Percentiles rank a stretch among this genome's conserved stretches.
phyloP scores from a whole-genome alignment of 192 early-diverging fungal genomes.

The Geranomyces variabilis region DNA sequence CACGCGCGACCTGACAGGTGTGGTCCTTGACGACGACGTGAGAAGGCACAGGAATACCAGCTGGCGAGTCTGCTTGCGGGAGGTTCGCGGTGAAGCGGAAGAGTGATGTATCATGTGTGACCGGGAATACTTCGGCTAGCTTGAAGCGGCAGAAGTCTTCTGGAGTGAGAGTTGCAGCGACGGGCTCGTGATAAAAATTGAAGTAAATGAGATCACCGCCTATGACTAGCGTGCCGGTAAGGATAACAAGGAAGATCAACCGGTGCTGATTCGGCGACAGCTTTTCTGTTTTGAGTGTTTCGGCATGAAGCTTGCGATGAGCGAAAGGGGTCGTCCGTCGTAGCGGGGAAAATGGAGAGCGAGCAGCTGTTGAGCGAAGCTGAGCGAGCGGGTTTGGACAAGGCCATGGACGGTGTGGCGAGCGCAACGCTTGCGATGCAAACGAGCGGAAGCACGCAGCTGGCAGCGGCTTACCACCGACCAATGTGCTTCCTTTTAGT shows the following conservation, averaged over 20 bases:
- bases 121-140: constrained; percentile 40
- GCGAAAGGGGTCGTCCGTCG: no score
- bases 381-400: no score
- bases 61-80: constrained; percentile 12
- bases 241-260: constrained; percentile 14
- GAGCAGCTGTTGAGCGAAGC: no score
- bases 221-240: constrained; percentile 5
- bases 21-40: constrained; percentile 65
- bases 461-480: no score
- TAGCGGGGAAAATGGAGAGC: no score
- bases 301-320: constrained; percentile 1
- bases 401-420: no score
- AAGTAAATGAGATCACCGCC: constrained; percentile 29
- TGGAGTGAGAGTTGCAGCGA: constrained; percentile 20
- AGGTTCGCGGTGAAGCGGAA: constrained; percentile 37
- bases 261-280: constrained; percentile 14
- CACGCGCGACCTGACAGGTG: constrained; percentile 65
- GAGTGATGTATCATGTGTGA: constrained; percentile 43
- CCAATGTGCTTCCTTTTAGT: no score
- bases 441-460: no score
- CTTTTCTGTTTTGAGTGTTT: constrained; percentile 8
- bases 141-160: constrained; percentile 35
- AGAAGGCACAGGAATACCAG: constrained; percentile 37
- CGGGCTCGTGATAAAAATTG: constrained; percentile 13
- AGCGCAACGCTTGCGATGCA: no score